Evolutionary conservation across 495 filamentous ascomycete genomes (phyloP), one percentile per base, ranked within the genome.

Genomic region (Diplogelasinospora grovesii): DNA sequence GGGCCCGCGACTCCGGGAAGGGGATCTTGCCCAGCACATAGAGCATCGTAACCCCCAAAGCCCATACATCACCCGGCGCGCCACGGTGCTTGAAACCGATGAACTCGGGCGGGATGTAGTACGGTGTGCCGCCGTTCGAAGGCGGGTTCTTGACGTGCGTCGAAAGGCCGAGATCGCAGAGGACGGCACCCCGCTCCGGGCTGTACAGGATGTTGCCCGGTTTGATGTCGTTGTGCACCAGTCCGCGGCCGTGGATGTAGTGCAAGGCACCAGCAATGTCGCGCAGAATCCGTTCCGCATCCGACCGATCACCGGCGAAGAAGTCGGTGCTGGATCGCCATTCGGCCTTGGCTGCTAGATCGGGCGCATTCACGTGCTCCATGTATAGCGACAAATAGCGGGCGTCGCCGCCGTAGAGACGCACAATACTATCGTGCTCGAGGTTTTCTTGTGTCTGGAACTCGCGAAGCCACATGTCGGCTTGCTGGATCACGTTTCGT

Each of bases 191-290:
- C 1, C 69, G 64, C 22, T 71, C 69, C 36, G 51, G 60, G 32
- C 65, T 70, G 48, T 71, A 73, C n/a, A 74, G 51, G 31, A 74
- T 71, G 28, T 72, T 74, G 13, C 65, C 67, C 13, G 69, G 69
- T 41, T 72, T 71, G 55, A 74, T 72, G 46, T 72, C 68, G 53
- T 71, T 72, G 43, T 72, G 69, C 33, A 69, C 60, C 21, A 68
- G 54, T 11, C 59, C 57, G 24, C 60, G 61, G 35, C 57, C 52
- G 53, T 70, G 68, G 18, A 72, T 54, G 53, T 70, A 74, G 37
- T 68, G 54, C 39, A 72, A 41, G 6, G 64, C 70, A 38, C 58
- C 52, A 22, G 63, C 52, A 20, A 65, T 69, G 41, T 73, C 69
- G 19, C 58, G 61, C 7, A 73, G 41, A 29, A 73, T 73, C 37